Conservation (phyloP, 257 asterid genomes). For the Solanum bulbocastanum region DNA sequence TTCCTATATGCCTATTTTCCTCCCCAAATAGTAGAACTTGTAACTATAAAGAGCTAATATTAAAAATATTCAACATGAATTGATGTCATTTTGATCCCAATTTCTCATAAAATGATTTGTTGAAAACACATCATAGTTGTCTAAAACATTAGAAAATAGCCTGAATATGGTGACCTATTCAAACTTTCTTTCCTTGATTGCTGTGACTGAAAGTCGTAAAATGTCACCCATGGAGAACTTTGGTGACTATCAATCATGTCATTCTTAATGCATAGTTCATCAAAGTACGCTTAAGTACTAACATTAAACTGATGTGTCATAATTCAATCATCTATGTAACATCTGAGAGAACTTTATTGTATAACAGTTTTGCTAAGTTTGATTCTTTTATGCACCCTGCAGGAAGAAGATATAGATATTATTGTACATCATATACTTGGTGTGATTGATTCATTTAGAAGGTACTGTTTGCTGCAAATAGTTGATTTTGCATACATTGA, state of each 20-base stretch:
- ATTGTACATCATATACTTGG: conserved; percentile 68
- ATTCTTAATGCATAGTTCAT: neutral
- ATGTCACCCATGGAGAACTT: neutral
- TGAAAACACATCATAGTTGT: neutral
- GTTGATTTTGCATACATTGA: neutral
- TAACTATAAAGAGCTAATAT: neutral
- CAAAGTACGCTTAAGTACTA: neutral
- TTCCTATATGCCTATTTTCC: neutral
- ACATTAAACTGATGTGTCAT: neutral
- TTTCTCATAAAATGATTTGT: neutral
- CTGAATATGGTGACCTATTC: neutral
- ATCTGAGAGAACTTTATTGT: neutral
- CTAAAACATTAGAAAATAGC: neutral
- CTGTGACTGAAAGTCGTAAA: neutral
- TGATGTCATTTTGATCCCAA: neutral
- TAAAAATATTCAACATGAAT: neutral
- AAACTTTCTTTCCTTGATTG: neutral
- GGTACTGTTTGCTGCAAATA: conserved; percentile 21
- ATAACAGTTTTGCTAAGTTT: neutral
- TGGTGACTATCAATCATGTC: neutral
- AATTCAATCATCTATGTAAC: neutral
- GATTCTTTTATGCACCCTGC: conserved; percentile 5
- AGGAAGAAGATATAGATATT: conserved; percentile 76
- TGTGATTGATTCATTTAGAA: conserved; percentile 45
- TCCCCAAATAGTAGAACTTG: neutral